phyloP scores from a whole-genome alignment of 768 basidiomycete species.

The Leccinum uliginosum region DNA sequence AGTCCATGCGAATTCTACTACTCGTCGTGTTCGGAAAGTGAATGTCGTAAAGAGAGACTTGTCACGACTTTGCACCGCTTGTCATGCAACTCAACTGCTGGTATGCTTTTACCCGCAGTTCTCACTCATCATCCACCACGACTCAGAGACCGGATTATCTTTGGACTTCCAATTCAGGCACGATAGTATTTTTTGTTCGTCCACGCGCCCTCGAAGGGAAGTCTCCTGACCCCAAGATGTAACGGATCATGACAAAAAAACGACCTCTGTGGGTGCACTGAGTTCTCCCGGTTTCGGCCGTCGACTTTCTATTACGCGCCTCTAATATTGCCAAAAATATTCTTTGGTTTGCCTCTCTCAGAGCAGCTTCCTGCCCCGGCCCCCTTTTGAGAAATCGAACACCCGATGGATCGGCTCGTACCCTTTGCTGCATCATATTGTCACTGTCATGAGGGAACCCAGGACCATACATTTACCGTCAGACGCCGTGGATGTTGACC shows the following conservation, averaged over 20 bases:
- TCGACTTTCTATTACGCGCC: not conserved
- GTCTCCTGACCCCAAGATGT: not conserved
- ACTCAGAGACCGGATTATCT: not conserved
- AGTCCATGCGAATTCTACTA: slow-evolving; percentile 53
- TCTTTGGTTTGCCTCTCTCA: not conserved
- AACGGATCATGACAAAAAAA: not conserved
- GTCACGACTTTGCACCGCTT: not conserved
- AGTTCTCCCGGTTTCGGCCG: slow-evolving; percentile 9
- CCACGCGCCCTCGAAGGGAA: not conserved
- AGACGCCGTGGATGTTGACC: not conserved
- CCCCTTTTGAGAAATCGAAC: not conserved
- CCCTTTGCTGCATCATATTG: not conserved
- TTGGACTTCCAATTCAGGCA: not conserved
- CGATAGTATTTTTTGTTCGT: not conserved
- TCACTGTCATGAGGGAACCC: slow-evolving; percentile 5
- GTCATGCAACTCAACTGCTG: not conserved
- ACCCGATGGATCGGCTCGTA: slow-evolving; percentile 1
- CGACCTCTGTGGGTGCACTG: slow-evolving; percentile 22
- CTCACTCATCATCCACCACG: not conserved
- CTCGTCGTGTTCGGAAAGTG: not conserved
- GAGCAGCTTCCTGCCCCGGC: not conserved
- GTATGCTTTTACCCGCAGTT: not conserved
- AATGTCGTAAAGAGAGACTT: slow-evolving; percentile 1
- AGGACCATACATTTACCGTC: slow-evolving; percentile 3
- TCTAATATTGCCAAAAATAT: not conserved